Base-by-base conservation (phyloP, 805 yeast genomes). In the Candida qinlingensis region DNA sequence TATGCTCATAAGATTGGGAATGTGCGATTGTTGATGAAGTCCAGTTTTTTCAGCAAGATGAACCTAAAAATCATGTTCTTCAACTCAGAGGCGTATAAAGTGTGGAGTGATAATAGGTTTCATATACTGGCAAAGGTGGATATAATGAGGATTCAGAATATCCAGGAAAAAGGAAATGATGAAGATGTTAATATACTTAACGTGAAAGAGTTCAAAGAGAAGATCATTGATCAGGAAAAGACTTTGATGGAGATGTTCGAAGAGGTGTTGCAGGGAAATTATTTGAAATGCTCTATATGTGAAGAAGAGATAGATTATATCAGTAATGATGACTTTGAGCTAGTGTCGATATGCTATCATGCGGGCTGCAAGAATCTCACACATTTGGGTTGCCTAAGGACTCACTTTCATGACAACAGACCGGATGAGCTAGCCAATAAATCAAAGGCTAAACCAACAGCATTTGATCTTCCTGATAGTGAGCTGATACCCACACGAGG, bases 1-100 rank as follows among this genome's bases (percentile, higher is more conserved):
- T 37, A 80, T 3, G 74, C 71, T 44, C 72, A 74, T 42, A 73
- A 74, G 41, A 44, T 83, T 10, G 85, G 75, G 0, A 70, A 75
- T 52, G 61, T 75, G 6, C 66, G 78, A 40, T 58, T 75, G 31
- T 59, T 84, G 12, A 35, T 81, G 5, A 56, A 58, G 2, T 61
- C 77, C 9, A 56, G 56, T 2, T 76, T 72, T 38, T 84, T 83
- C 58, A 53, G 55, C 1, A 57, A 67, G 7, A 66, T 80, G 71
- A 69, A 71, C 30, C 61, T 84, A 40, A 64, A 64, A 30, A 70
- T 83, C 0, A 70, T 70, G 3, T 62, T 82, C 29, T 81, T 82
- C 45, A 64, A 61, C 51, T 58, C 42, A 3, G 64, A 64, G 19
- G 43, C 42, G 8, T 61, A 56, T 40, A 47, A 53, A 9, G 42